A percentile compares a stretch with the other conserved stretches of the same genome.
phyloP scores from a whole-genome alignment of 495 filamentous ascomycete genomes.

The Aspergillus ostianus region DNA sequence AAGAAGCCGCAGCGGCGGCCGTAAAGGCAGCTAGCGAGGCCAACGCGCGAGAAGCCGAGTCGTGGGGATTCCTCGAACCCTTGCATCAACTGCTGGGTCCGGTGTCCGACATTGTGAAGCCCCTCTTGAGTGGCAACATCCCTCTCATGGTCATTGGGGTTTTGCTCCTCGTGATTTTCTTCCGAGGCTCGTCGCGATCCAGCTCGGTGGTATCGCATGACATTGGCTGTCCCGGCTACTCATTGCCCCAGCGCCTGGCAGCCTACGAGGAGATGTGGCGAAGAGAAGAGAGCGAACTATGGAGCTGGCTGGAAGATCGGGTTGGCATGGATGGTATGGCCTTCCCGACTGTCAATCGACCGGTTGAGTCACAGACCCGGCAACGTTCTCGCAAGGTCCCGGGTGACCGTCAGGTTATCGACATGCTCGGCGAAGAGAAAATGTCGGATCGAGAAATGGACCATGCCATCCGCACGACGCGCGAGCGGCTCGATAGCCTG shows the following conservation, averaged over 20 bases:
- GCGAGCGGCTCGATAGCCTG: constrained; percentile 73
- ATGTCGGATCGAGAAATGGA: constrained; percentile 81
- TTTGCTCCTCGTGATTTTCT: constrained; percentile 58
- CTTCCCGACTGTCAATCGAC: constrained; percentile 33
- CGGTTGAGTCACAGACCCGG: constrained; percentile 23
- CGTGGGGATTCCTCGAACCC: constrained; percentile 83
- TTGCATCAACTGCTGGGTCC: constrained; percentile 68
- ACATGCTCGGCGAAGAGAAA: constrained; percentile 60
- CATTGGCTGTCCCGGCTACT: constrained; percentile 35
- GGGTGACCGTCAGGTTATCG: constrained; percentile 34
- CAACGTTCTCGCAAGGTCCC: constrained; percentile 21
- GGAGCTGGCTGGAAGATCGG: constrained; percentile 94
- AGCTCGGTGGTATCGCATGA: constrained; percentile 31
- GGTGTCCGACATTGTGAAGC: constrained; percentile 64
- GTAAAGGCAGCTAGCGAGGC: constrained; percentile 45
- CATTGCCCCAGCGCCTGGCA: constrained; percentile 62
- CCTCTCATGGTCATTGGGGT: constrained; percentile 46
- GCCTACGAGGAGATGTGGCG: constrained; percentile 96
- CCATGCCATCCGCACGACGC: constrained; percentile 80
- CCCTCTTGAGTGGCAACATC: constrained; percentile 70
- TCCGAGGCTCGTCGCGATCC: constrained; percentile 50
- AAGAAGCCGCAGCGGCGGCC: constrained; percentile 34
- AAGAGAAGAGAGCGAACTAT: constrained; percentile 84
- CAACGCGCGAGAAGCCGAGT: constrained; percentile 38
- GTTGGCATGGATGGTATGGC: constrained; percentile 70